Conservation (phyloP, 371 early-diverging fungal genomes). For the Saksenaea oblongispora region DNA sequence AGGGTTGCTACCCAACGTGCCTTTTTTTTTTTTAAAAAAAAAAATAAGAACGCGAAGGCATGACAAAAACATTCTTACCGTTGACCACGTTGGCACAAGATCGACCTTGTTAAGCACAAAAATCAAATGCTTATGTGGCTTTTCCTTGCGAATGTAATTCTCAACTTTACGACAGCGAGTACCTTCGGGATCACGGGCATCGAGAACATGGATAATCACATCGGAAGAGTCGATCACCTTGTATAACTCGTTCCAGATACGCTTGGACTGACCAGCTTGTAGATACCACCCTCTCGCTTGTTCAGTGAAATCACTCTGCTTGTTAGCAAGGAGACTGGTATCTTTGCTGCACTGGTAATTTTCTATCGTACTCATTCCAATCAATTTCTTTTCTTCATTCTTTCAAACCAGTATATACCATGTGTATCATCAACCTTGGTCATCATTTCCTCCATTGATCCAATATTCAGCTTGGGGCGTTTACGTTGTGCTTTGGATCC, state of each 20-base stretch:
- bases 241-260: constrained; percentile 99
- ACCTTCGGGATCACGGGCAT: constrained; percentile 98
- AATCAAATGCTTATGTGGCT: constrained; percentile 96
- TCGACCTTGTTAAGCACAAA: constrained; percentile 99
- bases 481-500: constrained; percentile 95
- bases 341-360: constrained; percentile 79
- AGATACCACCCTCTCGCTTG: constrained; percentile 86
- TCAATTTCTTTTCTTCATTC: not conserved
- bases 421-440: constrained; percentile 62
- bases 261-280: constrained; percentile 94
- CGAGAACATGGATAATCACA: constrained; percentile 97
- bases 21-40: too few species aligned
- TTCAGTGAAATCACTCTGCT: constrained; percentile 68
- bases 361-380: constrained; percentile 45
- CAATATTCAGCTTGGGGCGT: constrained; percentile 80
- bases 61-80: constrained; percentile 55
- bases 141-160: constrained; percentile 91
- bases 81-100: constrained; percentile 99
- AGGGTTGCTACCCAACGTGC: constrained; percentile 92
- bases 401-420: constrained; percentile 33
- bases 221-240: constrained; percentile 99
- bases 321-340: constrained; percentile 71
- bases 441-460: constrained; percentile 85
- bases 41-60: not conserved
- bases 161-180: constrained; percentile 95